Base-by-base conservation (phyloP, 2,329 filamentous ascomycete genomes). In the Trichoderma semiorbis region DNA sequence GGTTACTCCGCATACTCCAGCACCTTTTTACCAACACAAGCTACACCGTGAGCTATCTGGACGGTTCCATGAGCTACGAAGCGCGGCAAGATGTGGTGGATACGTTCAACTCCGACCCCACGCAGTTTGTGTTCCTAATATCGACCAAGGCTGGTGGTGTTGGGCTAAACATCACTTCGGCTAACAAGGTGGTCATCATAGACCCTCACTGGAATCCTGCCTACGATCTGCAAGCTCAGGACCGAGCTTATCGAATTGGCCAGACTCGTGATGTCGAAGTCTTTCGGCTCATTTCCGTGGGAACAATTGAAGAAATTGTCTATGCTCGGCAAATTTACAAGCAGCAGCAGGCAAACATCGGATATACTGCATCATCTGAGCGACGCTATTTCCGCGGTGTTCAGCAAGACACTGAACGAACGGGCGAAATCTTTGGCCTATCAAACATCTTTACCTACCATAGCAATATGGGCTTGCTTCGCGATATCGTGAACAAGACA, bases 261-360 rank as follows among this genome's bases (percentile, higher is more conserved):
- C 96, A 99, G 81, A 90, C 89, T 0, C 88, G 96, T 24, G 94
- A 98, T 78, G 96, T 99, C 0, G 96, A 99, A 79, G 95, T 98
- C 1, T 98, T 97, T 79, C 91, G 96, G 5, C 88, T 99, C 1
- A 90, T 99, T 21, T 95, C 93, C 2, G 90, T 93, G 1, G 96
- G 96, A 0, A 98, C 96, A 0, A 94, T 99, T 18, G 96, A 99
- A 79, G 96, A 99, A 80, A 96, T 98, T 69, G 94, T 98, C 8
- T 99, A 99, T 77, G 96, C 95, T 0, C 89, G 96, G 7, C 96
- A 99, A 78, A 96, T 99, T 50, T 99, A 99, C 86, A 99, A 99
- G 81, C 96, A 99, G 79, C 96, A 99, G 78, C 96, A 98, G 82
- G 95, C 96, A 30, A 98, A 98, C 78, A 98, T 99, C 72, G 96